A percentile compares a stretch with the other conserved stretches of the same genome.
Evolutionary conservation across 2,329 filamentous ascomycete species (phyloP).

Genomic region (Eutypella sp.): DNA sequence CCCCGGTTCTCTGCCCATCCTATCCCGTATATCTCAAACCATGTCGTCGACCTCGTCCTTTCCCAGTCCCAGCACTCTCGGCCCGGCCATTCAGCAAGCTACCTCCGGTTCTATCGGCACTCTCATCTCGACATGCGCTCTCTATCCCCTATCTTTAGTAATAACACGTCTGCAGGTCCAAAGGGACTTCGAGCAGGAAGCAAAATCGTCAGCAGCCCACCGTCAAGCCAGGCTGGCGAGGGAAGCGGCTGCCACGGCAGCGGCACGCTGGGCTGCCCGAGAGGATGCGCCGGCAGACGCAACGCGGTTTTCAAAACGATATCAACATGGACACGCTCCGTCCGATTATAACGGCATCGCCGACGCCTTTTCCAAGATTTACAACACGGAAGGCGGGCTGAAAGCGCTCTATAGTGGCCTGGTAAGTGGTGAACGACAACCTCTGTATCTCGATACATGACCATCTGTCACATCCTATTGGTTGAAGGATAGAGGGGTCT

Average conservation of each 20-base stretch:
- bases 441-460: too few species aligned
- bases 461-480: too few species aligned
- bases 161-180: conserved; percentile 81
- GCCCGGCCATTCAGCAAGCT: conserved; percentile 78
- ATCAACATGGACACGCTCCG: too few species aligned
- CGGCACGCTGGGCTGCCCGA: background rate
- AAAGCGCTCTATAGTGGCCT: conserved; percentile 66
- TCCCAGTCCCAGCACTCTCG: conserved; percentile 26
- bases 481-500: too few species aligned
- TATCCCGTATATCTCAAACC: conserved; percentile 9
- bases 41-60: conserved; percentile 12
- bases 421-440: conserved; percentile 37
- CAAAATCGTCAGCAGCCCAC: conserved; percentile 7
- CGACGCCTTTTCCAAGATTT: conserved; percentile 69
- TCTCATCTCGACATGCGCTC: conserved; percentile 69
- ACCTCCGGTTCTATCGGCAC: conserved; percentile 74
- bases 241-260: background rate
- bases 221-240: background rate
- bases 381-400: conserved; percentile 63
- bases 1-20: conserved; percentile 1
- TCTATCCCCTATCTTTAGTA: conserved; percentile 78
- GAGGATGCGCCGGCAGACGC: too few species aligned
- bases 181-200: conserved; percentile 44
- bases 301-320: too few species aligned
- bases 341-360: conserved; percentile 58